These are phyloP conservation scores for Borovskyia barvae DNA, from an alignment of 208 protist species.

Conservation along the genomic window DNA sequence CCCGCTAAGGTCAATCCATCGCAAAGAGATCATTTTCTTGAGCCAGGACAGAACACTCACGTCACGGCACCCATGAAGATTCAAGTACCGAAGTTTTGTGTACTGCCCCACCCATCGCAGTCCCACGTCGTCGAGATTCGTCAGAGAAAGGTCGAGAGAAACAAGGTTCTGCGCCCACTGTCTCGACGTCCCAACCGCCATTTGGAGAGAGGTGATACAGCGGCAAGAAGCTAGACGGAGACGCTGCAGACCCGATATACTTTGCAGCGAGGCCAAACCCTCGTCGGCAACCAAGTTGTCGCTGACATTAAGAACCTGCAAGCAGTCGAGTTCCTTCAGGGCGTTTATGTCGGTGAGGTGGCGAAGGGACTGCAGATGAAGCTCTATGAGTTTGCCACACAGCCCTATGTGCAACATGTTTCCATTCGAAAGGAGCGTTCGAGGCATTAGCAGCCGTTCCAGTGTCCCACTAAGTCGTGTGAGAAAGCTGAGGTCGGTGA, in stretches of 20 bases:
- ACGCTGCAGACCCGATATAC: constrained; percentile 21
- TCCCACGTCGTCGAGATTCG: constrained; percentile 27
- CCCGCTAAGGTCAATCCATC: constrained; percentile 41
- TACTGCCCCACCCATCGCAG: constrained; percentile 29
- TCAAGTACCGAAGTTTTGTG: constrained; percentile 43
- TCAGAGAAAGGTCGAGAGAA: constrained; percentile 54
- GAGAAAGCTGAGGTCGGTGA: constrained; percentile 57
- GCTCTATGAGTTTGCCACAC: constrained; percentile 44
- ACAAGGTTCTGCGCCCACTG: constrained; percentile 14
- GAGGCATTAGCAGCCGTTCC: constrained; percentile 39
- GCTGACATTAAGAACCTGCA: constrained; percentile 49
- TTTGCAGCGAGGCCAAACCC: constrained; percentile 17
- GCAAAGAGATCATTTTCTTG: constrained; percentile 25
- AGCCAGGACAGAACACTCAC: constrained; percentile 37
- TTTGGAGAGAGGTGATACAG: constrained; percentile 25
- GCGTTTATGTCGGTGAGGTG: constrained; percentile 40
- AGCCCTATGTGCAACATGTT: constrained; percentile 44
- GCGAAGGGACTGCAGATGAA: constrained; percentile 57
- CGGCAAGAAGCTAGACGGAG: constrained; percentile 19
- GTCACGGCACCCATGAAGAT: constrained; percentile 38
- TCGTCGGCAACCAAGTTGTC: constrained; percentile 50
- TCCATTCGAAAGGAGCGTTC: constrained; percentile 48
- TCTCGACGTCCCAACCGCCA: constrained; percentile 1
- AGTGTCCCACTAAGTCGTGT: constrained; percentile 23
- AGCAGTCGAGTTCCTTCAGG: constrained; percentile 31